Evolutionary conservation across 257 asterid genomes (phyloP).

Genomic region (Scutellaria baicalensis): DNA sequence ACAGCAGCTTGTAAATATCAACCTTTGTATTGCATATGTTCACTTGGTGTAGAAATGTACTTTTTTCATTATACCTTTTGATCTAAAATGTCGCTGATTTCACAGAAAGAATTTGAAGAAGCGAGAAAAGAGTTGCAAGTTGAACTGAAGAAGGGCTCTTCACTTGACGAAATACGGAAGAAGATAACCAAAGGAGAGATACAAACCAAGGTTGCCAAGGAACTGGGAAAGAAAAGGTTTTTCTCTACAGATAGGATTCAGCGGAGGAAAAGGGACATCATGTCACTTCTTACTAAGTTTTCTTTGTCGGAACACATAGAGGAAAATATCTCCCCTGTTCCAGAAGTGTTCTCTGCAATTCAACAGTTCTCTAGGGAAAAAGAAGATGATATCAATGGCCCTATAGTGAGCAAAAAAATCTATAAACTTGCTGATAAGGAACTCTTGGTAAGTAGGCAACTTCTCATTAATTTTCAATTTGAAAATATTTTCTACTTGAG

Average conservation of each 20-base stretch:
- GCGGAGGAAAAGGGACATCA: conserved; percentile 76
- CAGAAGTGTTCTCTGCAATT: conserved; percentile 48
- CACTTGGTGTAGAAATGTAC: background rate
- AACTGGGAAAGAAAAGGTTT: conserved; percentile 24
- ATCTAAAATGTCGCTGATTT: conserved; percentile 14
- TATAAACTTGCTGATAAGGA: conserved; percentile 61
- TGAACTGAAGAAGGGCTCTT: conserved; percentile 66
- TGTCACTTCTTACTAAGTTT: conserved; percentile 54
- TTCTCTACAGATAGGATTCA: conserved; percentile 50
- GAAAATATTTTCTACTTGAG: background rate
- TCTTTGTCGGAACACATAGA: conserved; percentile 29
- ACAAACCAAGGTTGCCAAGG: conserved; percentile 57
- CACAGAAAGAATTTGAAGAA: conserved; percentile 86
- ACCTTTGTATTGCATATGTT: conserved; percentile 7
- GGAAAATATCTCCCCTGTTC: conserved; percentile 35
- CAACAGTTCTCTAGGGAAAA: conserved; percentile 41
- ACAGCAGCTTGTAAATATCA: conserved; percentile 60
- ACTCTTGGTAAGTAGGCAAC: conserved; percentile 57
- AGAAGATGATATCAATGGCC: conserved; percentile 53
- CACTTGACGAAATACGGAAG: conserved; percentile 54
- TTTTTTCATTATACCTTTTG: conserved; percentile 2
- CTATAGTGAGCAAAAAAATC: conserved; percentile 40
- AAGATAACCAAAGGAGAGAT: conserved; percentile 62
- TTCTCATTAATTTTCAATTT: background rate
- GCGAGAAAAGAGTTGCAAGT: conserved; percentile 76